These are phyloP conservation scores for Citrus hindsii DNA, from an alignment of 345 rosid species.

Conservation along the genomic window DNA sequence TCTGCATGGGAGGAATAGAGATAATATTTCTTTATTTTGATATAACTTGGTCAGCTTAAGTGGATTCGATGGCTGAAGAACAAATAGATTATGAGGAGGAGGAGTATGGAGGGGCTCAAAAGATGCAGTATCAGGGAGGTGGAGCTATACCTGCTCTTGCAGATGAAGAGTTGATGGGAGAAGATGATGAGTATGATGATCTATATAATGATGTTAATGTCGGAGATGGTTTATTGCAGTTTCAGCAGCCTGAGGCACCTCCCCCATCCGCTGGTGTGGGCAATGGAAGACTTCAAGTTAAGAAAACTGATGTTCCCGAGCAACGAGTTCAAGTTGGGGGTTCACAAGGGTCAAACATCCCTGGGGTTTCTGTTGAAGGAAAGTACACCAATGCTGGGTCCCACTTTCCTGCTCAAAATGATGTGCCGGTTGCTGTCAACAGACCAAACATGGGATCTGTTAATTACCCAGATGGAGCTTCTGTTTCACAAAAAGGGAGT, in stretches of 20 bases:
- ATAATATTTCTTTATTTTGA: constrained; percentile 16
- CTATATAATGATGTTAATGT: constrained; percentile 86
- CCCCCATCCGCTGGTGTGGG: constrained; percentile 29
- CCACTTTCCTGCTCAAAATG: constrained; percentile 30
- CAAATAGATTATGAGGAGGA: constrained; percentile 47
- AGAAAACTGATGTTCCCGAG: constrained; percentile 35
- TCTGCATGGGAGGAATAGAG: constrained; percentile 7
- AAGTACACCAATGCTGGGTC: constrained; percentile 40
- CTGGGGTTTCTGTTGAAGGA: constrained; percentile 45
- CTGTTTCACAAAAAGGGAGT: constrained; percentile 42
- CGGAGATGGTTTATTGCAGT: constrained; percentile 69
- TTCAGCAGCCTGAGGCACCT: constrained; percentile 52
- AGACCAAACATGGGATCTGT: constrained; percentile 48
- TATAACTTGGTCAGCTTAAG: constrained; percentile 34
- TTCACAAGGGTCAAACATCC: constrained; percentile 31
- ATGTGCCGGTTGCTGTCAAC: constrained; percentile 34
- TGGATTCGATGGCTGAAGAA: constrained; percentile 52
- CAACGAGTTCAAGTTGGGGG: constrained; percentile 34
- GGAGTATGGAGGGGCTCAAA: constrained; percentile 55
- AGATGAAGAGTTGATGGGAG: constrained; percentile 73
- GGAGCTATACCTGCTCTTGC: constrained; percentile 85
- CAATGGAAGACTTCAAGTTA: constrained; percentile 40
- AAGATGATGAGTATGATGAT: constrained; percentile 87
- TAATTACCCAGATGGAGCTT: constrained; percentile 42
- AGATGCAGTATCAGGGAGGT: constrained; percentile 62